Evolutionary conservation across 345 rosid species (phyloP), one percentile per base, ranked within the genome.

Genomic region (Ricinus communis): DNA sequence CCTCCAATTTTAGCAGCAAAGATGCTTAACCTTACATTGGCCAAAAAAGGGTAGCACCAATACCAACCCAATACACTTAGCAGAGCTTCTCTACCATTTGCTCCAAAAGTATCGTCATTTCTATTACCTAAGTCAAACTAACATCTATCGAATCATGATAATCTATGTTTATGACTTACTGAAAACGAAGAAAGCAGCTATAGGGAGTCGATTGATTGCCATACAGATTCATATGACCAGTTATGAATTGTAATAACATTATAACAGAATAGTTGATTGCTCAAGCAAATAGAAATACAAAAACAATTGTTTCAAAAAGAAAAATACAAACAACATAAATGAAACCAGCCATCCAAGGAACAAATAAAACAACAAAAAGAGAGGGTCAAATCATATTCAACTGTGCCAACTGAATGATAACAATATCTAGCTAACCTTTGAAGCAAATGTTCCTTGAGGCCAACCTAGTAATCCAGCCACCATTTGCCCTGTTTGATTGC

Each of bases 401-500:
- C 14, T 19, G 1, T 6, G 6, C 38, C 38, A 33, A 33, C 38
- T 33, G 38, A 6, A 33, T 33, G 38, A 2, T 33, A 43, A 38
- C 43, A 9, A 38, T 38, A 4, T 38, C 43, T 56, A 27, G 83
- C 80, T 72, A 68, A 91, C 98, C 97, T 91, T 90, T 0, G 98
- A 94, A 71, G 92, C 96, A 87, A 91, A 94, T 19, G 97, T 91
- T 65, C 91, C 97, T 71, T 94, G 98, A 53, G 98, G 92, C 98
- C 98, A 94, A 73, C 84, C 84, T 41, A 91, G 92, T 77, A 94
- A 82, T 50, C 95, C 98, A 5, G 98, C 98, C 62, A 94, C 85
- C 97, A 94, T 91, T 76, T 94, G 97, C 71, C 97, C 98, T 30
- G 98, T 91, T 82, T 91, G 97, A 82, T 94, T 91, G 79, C 96